Evolutionary conservation across 768 basidiomycete genomes (phyloP).

Genomic region (Calvatia gigantea): DNA sequence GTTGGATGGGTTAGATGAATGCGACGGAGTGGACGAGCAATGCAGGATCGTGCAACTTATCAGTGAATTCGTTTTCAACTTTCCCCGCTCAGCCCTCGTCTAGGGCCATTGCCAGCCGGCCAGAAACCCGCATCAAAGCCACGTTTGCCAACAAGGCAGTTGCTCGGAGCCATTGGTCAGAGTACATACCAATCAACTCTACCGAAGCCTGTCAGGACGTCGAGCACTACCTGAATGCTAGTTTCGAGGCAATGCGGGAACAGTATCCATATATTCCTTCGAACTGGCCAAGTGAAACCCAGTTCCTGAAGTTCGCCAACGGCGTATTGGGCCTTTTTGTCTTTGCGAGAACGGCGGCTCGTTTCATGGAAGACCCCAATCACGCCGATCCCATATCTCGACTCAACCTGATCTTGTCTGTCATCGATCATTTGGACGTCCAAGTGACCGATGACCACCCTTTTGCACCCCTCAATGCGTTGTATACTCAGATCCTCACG

Average conservation of each 20-base stretch:
- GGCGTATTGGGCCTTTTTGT: neutral
- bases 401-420: neutral
- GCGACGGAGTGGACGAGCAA: neutral
- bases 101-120: neutral
- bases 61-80: neutral
- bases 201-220: neutral
- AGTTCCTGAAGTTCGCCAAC: neutral
- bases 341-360: neutral
- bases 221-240: neutral
- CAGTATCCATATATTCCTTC: neutral
- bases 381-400: neutral
- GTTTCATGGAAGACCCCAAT: neutral
- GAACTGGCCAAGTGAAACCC: neutral
- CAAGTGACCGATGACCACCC: neutral
- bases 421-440: neutral
- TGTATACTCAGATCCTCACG: neutral
- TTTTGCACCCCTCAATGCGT: neutral
- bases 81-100: neutral
- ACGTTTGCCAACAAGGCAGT: neutral
- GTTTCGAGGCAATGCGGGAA: neutral
- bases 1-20: constrained; percentile 1
- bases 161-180: neutral
- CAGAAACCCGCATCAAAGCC: neutral
- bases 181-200: neutral
- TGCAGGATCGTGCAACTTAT: neutral